Base-by-base conservation (phyloP, 2,329 filamentous ascomycete genomes). In the Trichophyton equinum region DNA sequence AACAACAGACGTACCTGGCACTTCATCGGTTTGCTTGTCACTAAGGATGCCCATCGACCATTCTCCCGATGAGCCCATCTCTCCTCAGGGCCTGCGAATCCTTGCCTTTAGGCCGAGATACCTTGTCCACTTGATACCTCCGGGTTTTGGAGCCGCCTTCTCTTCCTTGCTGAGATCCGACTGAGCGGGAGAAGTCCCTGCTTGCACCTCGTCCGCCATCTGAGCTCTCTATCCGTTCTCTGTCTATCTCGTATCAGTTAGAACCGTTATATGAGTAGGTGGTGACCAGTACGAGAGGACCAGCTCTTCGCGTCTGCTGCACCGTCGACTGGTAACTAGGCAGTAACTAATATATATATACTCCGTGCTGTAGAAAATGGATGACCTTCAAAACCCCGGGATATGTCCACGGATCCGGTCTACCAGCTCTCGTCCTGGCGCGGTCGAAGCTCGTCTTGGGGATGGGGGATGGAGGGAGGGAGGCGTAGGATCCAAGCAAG, bases 1-100 rank as follows among this genome's bases (percentile, higher is more conserved):
- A 49, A 60, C n/a, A 33, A 2, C 7, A 13, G 9, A 64, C 81
- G 64, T 76, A 91, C 89, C 89, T 66, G 91, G 91, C 11, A 96
- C 91, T 74, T 95, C 88, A 64, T 94, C 87, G 0, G 91, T 96
- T 61, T 86, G 73, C 56, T 77, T 82, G 67, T 94, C 89, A 68
- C 90, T 91, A 64, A 96, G 73, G 27, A 96, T 88, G n/a, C 91
- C 91, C 76, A 95, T 69, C 15, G 77, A 83, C 75, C 81, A 82
- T 69, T 82, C 30, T 71, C 67, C 49, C 66, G 60, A 9, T 58
- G 47, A n/a, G 25, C 36, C 44, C 62, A 62, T 55, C 62, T 57
- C 22, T 36, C 40, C 11, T 42, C 7, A 61, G 49, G 6, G 42
- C 42, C 53, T 63, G 58, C 13, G 58, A 40, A 44, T 47, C 56